Evolutionary conservation across 768 basidiomycete genomes (phyloP), one percentile per base, ranked within the genome.

Genomic region (Heimioporus sp.): DNA sequence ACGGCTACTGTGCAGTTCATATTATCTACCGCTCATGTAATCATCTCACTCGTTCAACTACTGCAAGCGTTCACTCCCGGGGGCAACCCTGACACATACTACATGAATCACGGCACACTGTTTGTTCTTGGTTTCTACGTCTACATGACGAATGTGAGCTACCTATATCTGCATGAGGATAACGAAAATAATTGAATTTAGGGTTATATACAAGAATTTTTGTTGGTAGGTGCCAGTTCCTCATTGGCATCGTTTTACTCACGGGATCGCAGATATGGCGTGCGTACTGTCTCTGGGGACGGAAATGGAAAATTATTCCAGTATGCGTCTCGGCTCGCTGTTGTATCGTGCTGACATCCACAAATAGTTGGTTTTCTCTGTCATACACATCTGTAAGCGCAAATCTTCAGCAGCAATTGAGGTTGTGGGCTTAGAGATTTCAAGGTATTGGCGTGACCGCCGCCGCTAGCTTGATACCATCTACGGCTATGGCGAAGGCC

Each of bases 221-320:
- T 61, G 10, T 38, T 61, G 51, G 60, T 58, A 15, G 13, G 55
- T 43, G 8, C 19, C 24, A 31, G 3, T 16, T 19, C 7, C 35
- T 43, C 12, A 13, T n/a, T 4, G 19, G 37, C 15, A 11, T 49
- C 5, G 32, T 28, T 38, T 15, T 43, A 7, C 41, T 49, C 12
- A 50, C 43, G n/a, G 20, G 9, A 10, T 55, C n/a, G n/a, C 28
- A 63, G 61, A 63, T 63, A 32, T 63, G 61, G 62, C 59, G 58
- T 30, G 49, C 63, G 41, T 54, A 60, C 35, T 43, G 59, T n/a
- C 48, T 62, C 12, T 62, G 58, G 50, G 51, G 46, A 39, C 49
- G 43, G 5, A 41, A 37, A 17, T 36, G 52, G 17, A 52, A 10
- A 21, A 39, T 54, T 19, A 13, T 60, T 38, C 62, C 58, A 11